These are phyloP conservation scores for Cyberlindnera xishuangbannaensis DNA, from an alignment of 805 yeast genomes.

Conservation along the genomic window DNA sequence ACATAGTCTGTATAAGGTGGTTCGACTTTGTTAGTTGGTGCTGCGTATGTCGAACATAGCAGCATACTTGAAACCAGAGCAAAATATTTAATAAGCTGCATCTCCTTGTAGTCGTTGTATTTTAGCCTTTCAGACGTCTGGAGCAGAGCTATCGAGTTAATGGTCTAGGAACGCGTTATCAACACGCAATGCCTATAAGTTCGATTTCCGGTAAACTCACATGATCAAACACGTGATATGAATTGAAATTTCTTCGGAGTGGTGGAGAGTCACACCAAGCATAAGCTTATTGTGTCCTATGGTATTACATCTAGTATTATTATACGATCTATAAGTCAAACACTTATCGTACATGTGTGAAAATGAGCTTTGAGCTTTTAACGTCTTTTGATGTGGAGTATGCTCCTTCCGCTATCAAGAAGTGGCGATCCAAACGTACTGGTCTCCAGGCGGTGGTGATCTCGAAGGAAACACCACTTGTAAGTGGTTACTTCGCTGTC, in stretches of 20 bases:
- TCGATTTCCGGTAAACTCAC: too few relatives aligned
- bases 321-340: too few relatives aligned
- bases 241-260: too few relatives aligned
- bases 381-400: slow-evolving; percentile 61
- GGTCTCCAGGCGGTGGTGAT: slow-evolving; percentile 78
- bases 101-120: neutral
- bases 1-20: slow-evolving; percentile 26
- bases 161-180: too few relatives aligned
- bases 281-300: too few relatives aligned
- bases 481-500: slow-evolving; percentile 92
- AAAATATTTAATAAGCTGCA: too few relatives aligned
- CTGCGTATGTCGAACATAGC: neutral
- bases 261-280: too few relatives aligned
- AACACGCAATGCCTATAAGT: too few relatives aligned
- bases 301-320: too few relatives aligned
- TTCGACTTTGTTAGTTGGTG: slow-evolving; percentile 7
- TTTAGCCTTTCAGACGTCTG: neutral
- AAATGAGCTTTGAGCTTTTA: slow-evolving; percentile 32
- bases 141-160: neutral
- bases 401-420: slow-evolving; percentile 63
- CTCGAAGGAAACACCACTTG: slow-evolving; percentile 77
- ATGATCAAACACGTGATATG: too few relatives aligned
- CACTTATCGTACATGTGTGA: too few relatives aligned
- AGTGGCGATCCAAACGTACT: slow-evolving; percentile 75
- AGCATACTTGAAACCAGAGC: too few relatives aligned